Evolutionary conservation across 208 protist genomes (phyloP).

Genomic region (Phytomonas sp.): DNA sequence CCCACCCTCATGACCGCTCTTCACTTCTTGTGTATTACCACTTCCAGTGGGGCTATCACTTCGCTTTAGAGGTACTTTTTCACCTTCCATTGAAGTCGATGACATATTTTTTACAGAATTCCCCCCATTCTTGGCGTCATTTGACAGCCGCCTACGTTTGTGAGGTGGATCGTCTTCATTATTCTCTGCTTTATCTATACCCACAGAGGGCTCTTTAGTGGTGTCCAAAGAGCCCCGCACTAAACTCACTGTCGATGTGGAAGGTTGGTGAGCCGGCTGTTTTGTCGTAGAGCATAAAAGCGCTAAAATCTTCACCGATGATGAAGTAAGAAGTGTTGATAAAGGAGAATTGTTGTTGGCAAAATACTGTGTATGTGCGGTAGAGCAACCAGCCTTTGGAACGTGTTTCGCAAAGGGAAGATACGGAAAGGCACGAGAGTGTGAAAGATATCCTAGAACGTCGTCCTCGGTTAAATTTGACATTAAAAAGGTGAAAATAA

Average conservation of each 20-base stretch:
- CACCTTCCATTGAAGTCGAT: too few relatives aligned
- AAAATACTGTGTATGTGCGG: slow-evolving; percentile 1
- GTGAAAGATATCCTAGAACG: slow-evolving; percentile 14
- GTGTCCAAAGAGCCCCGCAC: neutral
- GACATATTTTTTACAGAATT: too few relatives aligned
- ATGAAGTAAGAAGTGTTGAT: neutral
- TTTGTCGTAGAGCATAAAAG: slow-evolving; percentile 19
- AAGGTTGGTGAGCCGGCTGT: too few relatives aligned
- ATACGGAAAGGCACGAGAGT: slow-evolving; percentile 23
- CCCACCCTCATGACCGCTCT: neutral
- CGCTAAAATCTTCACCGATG: slow-evolving; percentile 23
- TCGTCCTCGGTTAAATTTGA: slow-evolving; percentile 18
- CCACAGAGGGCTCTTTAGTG: neutral
- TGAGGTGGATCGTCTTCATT: too few relatives aligned
- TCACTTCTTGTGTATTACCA: too few relatives aligned
- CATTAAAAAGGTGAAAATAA: neutral
- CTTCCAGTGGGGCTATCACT: too few relatives aligned
- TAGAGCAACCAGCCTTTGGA: slow-evolving; percentile 20
- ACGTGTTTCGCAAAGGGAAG: slow-evolving; percentile 31
- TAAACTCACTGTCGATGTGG: too few relatives aligned
- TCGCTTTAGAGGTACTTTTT: too few relatives aligned
- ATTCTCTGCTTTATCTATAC: neutral
- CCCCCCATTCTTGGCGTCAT: too few relatives aligned
- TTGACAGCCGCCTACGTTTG: too few relatives aligned
- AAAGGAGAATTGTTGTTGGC: neutral